These are phyloP conservation scores for Coemansia sp. DNA, from an alignment of 192 early-diverging fungal species.

Conservation along the genomic window DNA sequence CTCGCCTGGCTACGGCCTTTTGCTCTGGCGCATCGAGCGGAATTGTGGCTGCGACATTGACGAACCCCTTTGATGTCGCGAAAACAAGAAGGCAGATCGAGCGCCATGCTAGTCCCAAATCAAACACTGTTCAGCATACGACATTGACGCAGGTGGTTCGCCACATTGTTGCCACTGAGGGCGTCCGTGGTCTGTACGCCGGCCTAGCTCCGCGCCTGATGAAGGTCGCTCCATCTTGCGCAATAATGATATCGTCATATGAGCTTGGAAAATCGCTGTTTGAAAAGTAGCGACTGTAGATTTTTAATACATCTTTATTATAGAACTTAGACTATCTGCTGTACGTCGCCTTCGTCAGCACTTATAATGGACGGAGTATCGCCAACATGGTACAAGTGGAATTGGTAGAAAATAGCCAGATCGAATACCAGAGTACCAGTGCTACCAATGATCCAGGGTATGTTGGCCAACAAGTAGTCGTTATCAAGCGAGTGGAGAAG, in stretches of 20 bases:
- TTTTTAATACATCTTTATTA: neutral
- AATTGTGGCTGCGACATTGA: constrained; percentile 82
- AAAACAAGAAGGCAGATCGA: constrained; percentile 89
- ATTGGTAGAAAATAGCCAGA: constrained; percentile 69
- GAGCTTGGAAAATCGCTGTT: constrained; percentile 67
- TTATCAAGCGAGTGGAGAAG: constrained; percentile 66
- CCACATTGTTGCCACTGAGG: constrained; percentile 46
- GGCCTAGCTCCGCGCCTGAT: constrained; percentile 77
- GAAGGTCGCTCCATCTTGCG: constrained; percentile 91
- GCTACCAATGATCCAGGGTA: constrained; percentile 66
- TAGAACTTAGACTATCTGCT: neutral
- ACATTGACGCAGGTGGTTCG: constrained; percentile 30
- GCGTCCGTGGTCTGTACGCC: constrained; percentile 33
- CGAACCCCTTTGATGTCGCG: constrained; percentile 95
- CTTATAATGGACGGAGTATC: neutral
- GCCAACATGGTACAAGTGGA: constrained; percentile 55
- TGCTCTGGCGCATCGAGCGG: constrained; percentile 85
- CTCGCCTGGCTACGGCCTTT: constrained; percentile 73
- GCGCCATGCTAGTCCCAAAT: constrained; percentile 24
- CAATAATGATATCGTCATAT: constrained; percentile 95
- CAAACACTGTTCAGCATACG: constrained; percentile 23
- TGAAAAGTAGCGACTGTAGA: neutral
- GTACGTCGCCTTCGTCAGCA: neutral
- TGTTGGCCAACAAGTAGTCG: constrained; percentile 27
- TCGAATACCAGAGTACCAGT: constrained; percentile 72